A percentile compares a stretch with the other conserved stretches of the same genome.
These are phyloP conservation scores for Penicillium parvum DNA, from an alignment of 495 filamentous ascomycete genomes.

Conservation along the genomic window DNA sequence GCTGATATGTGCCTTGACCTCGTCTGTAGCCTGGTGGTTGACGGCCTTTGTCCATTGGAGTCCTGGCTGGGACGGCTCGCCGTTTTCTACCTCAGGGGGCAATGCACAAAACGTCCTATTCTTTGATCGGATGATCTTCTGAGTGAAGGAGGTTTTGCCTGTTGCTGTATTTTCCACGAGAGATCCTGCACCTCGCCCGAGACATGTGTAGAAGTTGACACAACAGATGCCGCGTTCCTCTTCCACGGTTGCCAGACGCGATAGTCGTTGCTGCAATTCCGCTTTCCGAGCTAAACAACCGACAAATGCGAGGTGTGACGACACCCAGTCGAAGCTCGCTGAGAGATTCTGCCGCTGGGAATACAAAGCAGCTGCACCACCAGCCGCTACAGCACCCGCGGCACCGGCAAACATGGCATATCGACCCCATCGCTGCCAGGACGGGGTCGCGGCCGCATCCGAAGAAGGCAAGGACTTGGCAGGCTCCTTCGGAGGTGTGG, in stretches of 20 bases:
- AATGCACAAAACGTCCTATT: slow-evolving; percentile 82
- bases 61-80: slow-evolving; percentile 22
- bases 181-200: slow-evolving; percentile 58
- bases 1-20: slow-evolving; percentile 75
- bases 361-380: slow-evolving; percentile 85
- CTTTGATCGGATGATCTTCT: slow-evolving; percentile 41
- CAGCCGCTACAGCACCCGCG: slow-evolving; percentile 74
- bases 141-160: slow-evolving; percentile 31
- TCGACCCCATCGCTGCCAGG: slow-evolving; percentile 72
- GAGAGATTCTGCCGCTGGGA: slow-evolving; percentile 72
- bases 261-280: slow-evolving; percentile 67
- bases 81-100: slow-evolving; percentile 52
- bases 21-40: slow-evolving; percentile 75
- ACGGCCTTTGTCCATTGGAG: slow-evolving; percentile 60
- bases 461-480: slow-evolving; percentile 22
- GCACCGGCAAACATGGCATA: slow-evolving; percentile 80
- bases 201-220: slow-evolving; percentile 75
- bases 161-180: slow-evolving; percentile 30
- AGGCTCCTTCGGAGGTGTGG: slow-evolving; percentile 7
- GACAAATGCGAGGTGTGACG: slow-evolving; percentile 92
- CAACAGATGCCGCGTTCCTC: slow-evolving; percentile 58
- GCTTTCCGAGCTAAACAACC: slow-evolving; percentile 75
- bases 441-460: slow-evolving; percentile 52
- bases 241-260: slow-evolving; percentile 50
- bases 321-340: slow-evolving; percentile 71